Evolutionary conservation across 2,329 filamentous ascomycete species (phyloP).

Genomic region (Botrytis pseudocinerea): DNA sequence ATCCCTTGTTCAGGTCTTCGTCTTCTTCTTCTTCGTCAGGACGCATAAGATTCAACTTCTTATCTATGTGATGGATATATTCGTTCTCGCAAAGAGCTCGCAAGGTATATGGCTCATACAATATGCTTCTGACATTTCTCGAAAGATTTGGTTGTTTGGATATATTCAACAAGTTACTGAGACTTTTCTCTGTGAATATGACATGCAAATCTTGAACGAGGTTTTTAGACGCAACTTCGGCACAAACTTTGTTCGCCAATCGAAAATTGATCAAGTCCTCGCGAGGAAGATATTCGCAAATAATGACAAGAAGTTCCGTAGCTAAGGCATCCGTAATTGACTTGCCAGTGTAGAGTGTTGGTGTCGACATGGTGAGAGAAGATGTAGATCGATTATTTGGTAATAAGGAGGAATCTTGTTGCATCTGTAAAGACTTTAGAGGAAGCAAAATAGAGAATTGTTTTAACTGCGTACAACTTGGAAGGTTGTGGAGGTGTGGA

Average conservation of each 20-base stretch:
- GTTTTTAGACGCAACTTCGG: background rate
- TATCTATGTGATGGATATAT: background rate
- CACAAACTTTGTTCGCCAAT: conserved; percentile 4
- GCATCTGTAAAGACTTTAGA: background rate
- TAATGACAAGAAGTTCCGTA: background rate
- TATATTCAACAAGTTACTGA: conserved; percentile 2
- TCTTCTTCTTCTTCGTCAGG: too few relatives aligned
- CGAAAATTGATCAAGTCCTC: background rate
- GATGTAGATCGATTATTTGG: background rate
- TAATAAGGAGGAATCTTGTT: background rate
- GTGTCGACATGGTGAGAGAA: background rate
- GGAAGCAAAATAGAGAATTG: background rate
- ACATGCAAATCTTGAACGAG: conserved; percentile 7
- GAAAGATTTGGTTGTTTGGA: background rate
- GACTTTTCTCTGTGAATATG: background rate
- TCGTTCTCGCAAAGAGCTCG: accelerated
- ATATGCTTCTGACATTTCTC: conserved; percentile 5
- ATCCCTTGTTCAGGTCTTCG: background rate
- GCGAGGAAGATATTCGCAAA: background rate
- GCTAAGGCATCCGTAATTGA: background rate
- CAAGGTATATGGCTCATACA: background rate
- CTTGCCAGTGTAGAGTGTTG: background rate
- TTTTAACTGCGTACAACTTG: background rate
- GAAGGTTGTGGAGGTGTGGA: background rate
- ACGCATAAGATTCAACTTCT: background rate